Conservation (phyloP, 495 filamentous ascomycete species). For the Tuber indicum region DNA sequence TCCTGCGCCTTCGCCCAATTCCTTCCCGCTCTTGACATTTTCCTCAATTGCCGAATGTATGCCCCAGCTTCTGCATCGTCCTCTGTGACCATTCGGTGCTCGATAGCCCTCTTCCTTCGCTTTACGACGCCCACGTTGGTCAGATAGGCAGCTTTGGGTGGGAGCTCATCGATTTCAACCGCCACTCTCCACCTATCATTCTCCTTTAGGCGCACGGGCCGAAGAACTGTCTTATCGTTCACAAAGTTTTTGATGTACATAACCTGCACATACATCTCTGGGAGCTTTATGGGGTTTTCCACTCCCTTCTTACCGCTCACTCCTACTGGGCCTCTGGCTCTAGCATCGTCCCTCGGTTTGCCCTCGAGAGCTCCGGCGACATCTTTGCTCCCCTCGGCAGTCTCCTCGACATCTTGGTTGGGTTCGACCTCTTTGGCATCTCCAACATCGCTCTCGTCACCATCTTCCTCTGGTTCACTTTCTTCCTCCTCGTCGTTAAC, state of each 20-base stretch:
- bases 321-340: neutral
- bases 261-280: slow-evolving; percentile 36
- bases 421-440: slow-evolving; percentile 14
- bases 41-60: slow-evolving; percentile 31
- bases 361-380: neutral
- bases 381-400: slow-evolving; percentile 9
- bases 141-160: slow-evolving; percentile 35
- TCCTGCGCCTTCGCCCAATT: slow-evolving; percentile 32
- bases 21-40: slow-evolving; percentile 23
- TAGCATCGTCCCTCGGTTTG: neutral
- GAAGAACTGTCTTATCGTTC: slow-evolving; percentile 57
- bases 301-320: neutral
- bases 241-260: slow-evolving; percentile 66
- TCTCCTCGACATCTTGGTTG: slow-evolving; percentile 36
- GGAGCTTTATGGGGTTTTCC: neutral
- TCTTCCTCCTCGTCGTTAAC: slow-evolving; percentile 31
- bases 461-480: slow-evolving; percentile 34
- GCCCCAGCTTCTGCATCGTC: slow-evolving; percentile 26
- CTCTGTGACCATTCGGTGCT: slow-evolving; percentile 8
- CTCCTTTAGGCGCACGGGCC: slow-evolving; percentile 51
- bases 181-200: slow-evolving; percentile 66
- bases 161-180: slow-evolving; percentile 60
- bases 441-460: slow-evolving; percentile 20
- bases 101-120: slow-evolving; percentile 31
- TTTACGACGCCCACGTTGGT: slow-evolving; percentile 32